Evolutionary conservation across 2,329 filamentous ascomycete species (phyloP).

Genomic region (Pseudogymnoascus sp.): DNA sequence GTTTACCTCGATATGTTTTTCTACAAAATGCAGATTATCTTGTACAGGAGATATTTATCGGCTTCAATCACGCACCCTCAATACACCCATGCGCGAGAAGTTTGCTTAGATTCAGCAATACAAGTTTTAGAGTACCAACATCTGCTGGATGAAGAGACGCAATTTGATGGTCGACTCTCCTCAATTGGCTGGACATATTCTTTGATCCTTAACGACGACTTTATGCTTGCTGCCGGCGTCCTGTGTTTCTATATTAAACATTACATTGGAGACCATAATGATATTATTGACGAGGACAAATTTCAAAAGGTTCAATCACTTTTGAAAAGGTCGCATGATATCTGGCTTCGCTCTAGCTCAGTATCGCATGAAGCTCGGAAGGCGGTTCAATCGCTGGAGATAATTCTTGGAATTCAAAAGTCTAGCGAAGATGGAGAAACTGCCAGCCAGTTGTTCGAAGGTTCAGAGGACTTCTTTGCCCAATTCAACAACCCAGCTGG

Average conservation of each 20-base stretch:
- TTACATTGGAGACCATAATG: neutral
- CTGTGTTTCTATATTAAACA: slow-evolving; percentile 38
- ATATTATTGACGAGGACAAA: neutral
- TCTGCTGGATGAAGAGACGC: slow-evolving; percentile 39
- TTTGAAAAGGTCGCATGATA: neutral
- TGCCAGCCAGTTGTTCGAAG: neutral
- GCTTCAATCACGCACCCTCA: slow-evolving; percentile 36
- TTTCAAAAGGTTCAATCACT: neutral
- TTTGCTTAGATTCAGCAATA: slow-evolving; percentile 45
- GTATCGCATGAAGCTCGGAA: neutral
- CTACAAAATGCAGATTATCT: slow-evolving; percentile 45
- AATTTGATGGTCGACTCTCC: slow-evolving; percentile 46
- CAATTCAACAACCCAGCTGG: neutral
- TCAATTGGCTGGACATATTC: slow-evolving; percentile 49
- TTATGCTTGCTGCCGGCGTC: slow-evolving; percentile 52
- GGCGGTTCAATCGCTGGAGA: neutral
- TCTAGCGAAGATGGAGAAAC: neutral
- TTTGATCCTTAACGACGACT: slow-evolving; percentile 52
- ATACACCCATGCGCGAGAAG: slow-evolving; percentile 46
- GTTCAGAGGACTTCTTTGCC: neutral
- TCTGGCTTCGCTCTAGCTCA: neutral
- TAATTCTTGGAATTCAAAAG: neutral
- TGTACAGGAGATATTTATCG: slow-evolving; percentile 45
- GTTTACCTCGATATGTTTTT: slow-evolving; percentile 43
- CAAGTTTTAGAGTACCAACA: slow-evolving; percentile 42